Conservation (phyloP, 768 basidiomycete genomes). For the Boletellus sp. region DNA sequence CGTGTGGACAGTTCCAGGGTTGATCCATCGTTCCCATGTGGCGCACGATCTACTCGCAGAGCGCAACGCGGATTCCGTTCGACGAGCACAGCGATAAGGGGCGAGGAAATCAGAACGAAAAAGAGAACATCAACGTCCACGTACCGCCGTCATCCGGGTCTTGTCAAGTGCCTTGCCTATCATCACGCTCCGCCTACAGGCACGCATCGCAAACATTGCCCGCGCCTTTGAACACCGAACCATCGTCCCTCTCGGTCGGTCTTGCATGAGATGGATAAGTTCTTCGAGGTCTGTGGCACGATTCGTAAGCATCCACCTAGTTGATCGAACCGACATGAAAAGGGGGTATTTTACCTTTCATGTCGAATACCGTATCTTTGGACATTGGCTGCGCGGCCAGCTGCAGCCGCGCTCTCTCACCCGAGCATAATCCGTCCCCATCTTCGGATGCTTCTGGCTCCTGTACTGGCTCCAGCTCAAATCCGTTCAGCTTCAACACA, state of each 20-base stretch:
- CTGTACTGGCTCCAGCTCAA: constrained; percentile 67
- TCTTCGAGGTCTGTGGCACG: constrained; percentile 78
- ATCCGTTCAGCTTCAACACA: constrained; percentile 83
- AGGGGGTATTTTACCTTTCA: constrained; percentile 58
- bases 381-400: constrained; percentile 85
- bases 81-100: neutral
- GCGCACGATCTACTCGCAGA: constrained; percentile 53
- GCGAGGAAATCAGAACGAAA: neutral
- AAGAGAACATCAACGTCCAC: constrained; percentile 16
- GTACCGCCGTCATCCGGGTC: constrained; percentile 72
- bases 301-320: neutral
- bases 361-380: constrained; percentile 85
- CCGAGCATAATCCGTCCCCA: neutral
- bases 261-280: constrained; percentile 79
- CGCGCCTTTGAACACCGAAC: constrained; percentile 91
- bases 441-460: constrained; percentile 18
- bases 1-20: constrained; percentile 89
- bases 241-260: constrained; percentile 73
- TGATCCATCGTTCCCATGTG: constrained; percentile 85
- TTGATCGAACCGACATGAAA: neutral
- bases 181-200: constrained; percentile 97
- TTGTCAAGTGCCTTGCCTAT: constrained; percentile 79
- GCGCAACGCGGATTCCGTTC: neutral
- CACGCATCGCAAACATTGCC: constrained; percentile 94
- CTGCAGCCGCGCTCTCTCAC: constrained; percentile 41